Evolutionary conservation across 805 yeast species (phyloP), one percentile per base, ranked within the genome.

Genomic region (Maudiozyma barnettii): DNA sequence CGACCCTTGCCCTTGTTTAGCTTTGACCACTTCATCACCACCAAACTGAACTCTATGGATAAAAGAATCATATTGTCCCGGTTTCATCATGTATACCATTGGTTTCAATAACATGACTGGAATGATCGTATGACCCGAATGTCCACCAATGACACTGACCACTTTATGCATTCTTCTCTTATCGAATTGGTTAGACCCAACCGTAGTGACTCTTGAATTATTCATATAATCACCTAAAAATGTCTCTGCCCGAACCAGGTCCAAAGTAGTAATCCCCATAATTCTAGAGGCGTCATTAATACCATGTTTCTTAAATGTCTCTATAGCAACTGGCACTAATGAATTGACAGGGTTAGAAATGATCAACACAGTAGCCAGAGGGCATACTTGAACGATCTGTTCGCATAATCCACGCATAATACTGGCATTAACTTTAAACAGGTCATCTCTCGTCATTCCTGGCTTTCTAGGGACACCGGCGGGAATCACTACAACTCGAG

Each of bases 381-480:
- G 96, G 56, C 85, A 77, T 68, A 74, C 65, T 54, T 83, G 86
- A 52, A 93, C 95, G 59, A 79, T 79, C 46, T 88, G 83, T 71
- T 82, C 75, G 67, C 95, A 95, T 69, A 90, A 77, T 69, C 85
- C 95, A 67, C 93, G 82, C 53, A 90, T 96, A 68, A 90, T 90
- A 45, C 93, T 82, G 46, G 97, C 97, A 65, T 90, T 90, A 74
- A 95, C 89, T 76, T 87, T 83, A 82, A 90, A 90, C 62, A 90
- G 76, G 67, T 90, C 97, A 68, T 90, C 97, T 77, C 97, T 84
- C 64, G 96, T 87, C 97, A 90, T 90, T 69, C 97, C 97, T 57
- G 97, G 97, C 75, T 89, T 90, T 80, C 95, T 86, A 75, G 95
- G 97, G 49, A 90, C 93, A 75, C 97, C 97, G 47, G 97, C 97